Evolutionary conservation across 257 asterid genomes (phyloP), one percentile per base, ranked within the genome.

Genomic region (Solanum virginianum): DNA sequence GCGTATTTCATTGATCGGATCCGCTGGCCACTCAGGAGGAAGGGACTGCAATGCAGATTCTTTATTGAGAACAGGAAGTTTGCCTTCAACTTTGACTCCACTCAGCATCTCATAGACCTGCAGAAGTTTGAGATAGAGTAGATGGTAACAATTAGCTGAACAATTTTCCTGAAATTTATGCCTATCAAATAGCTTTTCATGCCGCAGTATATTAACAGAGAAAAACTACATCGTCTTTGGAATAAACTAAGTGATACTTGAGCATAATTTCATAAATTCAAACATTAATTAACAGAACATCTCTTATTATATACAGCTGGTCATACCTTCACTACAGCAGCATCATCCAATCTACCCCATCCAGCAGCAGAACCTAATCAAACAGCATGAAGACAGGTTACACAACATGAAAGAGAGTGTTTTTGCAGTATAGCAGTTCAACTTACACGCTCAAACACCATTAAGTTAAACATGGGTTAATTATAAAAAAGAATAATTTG

Each of bases 331-430:
- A 96, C 99, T 80, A 96, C 98, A 69, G 94, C 94, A 66, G 98
- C 89, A 93, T 96, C 99, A 87, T 96, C 99, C 70, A 96, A 88
- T 80, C 94, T 93, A 41, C 99, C 99, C 99, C 99, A 96, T 86
- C 99, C 99, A 85, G 98, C 95, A 86, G 99, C 98, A 39, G 99
- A 96, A 89, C 99, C 99, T 96, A 91, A 83, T 74, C 84, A 6
- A 51, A 16, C 43, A 53, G 47, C 17, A 53, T 9, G 49, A 79
- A 79, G 3, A 53, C 49, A 79, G 49, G 57, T 79, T 51, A 79
- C 65, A 79, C 16, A 53, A 3, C 65, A 79, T 79, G 83, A 79
- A 16, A 16, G 63, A 53, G 15, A 24, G 24, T 26, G 65, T 5
- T 53, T 77, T 4, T 79, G 65, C 65, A 53, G 49, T 79, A 53